These are phyloP conservation scores for Lenzites betulinus DNA, from an alignment of 768 basidiomycete species.

Conservation along the genomic window DNA sequence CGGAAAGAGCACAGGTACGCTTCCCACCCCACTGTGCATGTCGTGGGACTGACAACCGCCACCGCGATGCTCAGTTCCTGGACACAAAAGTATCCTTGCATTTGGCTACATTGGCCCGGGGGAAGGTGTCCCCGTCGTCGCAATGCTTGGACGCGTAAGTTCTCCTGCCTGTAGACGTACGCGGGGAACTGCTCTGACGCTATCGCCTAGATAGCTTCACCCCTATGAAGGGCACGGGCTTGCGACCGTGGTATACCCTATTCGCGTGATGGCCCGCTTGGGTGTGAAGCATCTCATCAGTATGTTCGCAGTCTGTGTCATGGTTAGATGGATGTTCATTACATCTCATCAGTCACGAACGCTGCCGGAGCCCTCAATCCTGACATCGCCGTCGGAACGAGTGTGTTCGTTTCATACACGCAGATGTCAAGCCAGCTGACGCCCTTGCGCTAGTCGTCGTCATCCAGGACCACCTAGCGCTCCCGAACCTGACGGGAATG, in stretches of 20 bases:
- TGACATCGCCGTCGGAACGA: slow-evolving; percentile 74
- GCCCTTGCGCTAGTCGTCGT: slow-evolving; percentile 60
- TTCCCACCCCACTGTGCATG: not conserved
- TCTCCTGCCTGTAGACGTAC: not conserved
- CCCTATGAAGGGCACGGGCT: slow-evolving; percentile 82
- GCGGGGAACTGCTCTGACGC: not conserved
- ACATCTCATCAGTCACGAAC: slow-evolving; percentile 67
- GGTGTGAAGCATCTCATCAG: slow-evolving; percentile 78
- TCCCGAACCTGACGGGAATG: slow-evolving; percentile 74
- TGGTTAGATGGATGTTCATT: not conserved
- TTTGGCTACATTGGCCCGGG: slow-evolving; percentile 74
- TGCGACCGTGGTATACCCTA: slow-evolving; percentile 71
- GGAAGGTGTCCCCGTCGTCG: slow-evolving; percentile 76
- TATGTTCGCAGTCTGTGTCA: slow-evolving; percentile 36
- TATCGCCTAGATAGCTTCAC: slow-evolving; percentile 59
- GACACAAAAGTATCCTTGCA: slow-evolving; percentile 78
- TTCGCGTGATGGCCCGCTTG: slow-evolving; percentile 75
- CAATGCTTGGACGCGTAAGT: slow-evolving; percentile 83
- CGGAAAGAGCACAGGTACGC: slow-evolving; percentile 71
- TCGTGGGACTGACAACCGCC: not conserved
- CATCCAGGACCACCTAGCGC: slow-evolving; percentile 80
- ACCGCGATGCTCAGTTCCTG: slow-evolving; percentile 52
- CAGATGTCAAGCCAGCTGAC: not conserved
- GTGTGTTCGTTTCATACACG: slow-evolving; percentile 44
- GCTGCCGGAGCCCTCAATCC: slow-evolving; percentile 84